A percentile compares a stretch with the other conserved stretches of the same genome.
Conservation (phyloP, 371 early-diverging fungal species). For the Rhizomucor pusillus region DNA sequence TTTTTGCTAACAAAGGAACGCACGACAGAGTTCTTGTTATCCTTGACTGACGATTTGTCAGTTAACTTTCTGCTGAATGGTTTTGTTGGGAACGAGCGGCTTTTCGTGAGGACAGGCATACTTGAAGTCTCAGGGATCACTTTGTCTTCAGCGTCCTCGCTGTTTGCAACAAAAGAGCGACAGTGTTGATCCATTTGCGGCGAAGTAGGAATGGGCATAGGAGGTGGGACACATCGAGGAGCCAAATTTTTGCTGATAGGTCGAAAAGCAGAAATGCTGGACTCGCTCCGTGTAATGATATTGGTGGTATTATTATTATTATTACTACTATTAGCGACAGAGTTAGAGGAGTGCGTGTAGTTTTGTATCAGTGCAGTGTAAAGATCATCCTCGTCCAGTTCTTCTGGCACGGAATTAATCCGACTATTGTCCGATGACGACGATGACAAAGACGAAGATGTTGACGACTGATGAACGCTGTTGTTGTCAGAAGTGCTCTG, state of each 20-base stretch:
- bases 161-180: background rate
- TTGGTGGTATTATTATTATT: conserved; percentile 1
- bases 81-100: conserved; percentile 37
- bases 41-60: conserved; percentile 2
- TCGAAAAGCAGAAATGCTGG: conserved; percentile 24
- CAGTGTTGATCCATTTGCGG: conserved; percentile 2
- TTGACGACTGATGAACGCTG: background rate
- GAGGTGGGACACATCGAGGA: conserved; percentile 9
- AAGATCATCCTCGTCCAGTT: conserved; percentile 15
- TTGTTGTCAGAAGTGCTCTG: background rate
- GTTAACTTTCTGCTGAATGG: conserved; percentile 1
- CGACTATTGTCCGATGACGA: background rate
- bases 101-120: conserved; percentile 24
- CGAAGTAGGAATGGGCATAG: background rate
- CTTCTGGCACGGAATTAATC: conserved; percentile 6
- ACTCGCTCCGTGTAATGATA: conserved; percentile 14
- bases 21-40: conserved; percentile 24
- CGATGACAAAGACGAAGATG: background rate
- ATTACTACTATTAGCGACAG: background rate
- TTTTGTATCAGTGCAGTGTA: background rate
- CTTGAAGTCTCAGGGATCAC: background rate
- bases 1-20: conserved; percentile 42
- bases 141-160: background rate
- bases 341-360: background rate
- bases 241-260: conserved; percentile 27